Base-by-base conservation (phyloP, 179 eudicot genomes). In the Amaranthus tricolor region DNA sequence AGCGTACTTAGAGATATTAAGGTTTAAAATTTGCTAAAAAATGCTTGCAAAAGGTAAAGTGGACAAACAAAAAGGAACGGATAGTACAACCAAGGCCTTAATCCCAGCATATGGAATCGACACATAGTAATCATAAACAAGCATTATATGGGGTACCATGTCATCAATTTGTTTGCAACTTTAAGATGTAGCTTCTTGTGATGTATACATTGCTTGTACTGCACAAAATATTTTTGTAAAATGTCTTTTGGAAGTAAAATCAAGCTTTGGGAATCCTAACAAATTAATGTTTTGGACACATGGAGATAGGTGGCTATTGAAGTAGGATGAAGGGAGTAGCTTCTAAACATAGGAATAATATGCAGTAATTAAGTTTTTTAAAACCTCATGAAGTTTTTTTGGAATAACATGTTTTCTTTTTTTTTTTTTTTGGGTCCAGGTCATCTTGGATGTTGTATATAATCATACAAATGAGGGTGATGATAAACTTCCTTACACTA, bases 401-500 rank as follows among this genome's bases (percentile, higher is more conserved):
- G 24, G 7, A 14, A n/a, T 68, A 47, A 55, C 67, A 50, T 45
- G 73, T 70, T 20, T 63, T 60, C 52, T 76, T 48, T 43, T 64
- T 51, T 75, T 67, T 77, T 47, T n/a, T n/a, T n/a, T n/a, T n/a
- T n/a, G n/a, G n/a, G n/a, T n/a, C n/a, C 86, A 96, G 99, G 97
- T 96, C 73, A 96, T 96, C 85, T 84, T 96, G 86, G 99, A 96
- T 89, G 99, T 96, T 60, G 99, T 94, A 24, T 96, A 94, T 72
- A 96, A 96, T 75, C 99, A 96, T 80, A 96, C 99, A 63, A 96
- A 96, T 80, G 99, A 96, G 86, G 97, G 91, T 82, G 99, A 96
- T 86, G 99, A 96, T 82, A 76, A 84, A 62, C 45, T 88, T 75
- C 98, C 99, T 44, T 96, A 94, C 71, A 86, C 97, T 66, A 94